Evolutionary conservation across 106 monocot species (phyloP).

Genomic region (Amphibolis antarctica): DNA sequence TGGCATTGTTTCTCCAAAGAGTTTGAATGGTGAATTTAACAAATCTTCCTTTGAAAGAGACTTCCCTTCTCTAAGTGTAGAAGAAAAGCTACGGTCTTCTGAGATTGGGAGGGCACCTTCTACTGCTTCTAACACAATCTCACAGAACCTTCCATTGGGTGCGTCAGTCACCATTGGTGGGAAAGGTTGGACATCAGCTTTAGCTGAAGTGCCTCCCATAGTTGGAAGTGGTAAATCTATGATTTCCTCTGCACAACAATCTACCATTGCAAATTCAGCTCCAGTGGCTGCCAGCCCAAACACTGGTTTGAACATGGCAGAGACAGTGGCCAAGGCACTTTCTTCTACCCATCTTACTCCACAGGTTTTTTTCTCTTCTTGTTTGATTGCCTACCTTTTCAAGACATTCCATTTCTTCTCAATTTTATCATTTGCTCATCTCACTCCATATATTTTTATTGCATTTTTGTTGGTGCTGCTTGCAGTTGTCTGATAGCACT

Average conservation of each 20-base stretch:
- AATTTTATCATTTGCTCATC: too few species aligned
- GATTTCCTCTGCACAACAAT: conserved; percentile 14
- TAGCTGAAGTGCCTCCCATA: conserved; percentile 46
- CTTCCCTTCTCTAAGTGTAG: conserved; percentile 63
- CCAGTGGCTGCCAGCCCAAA: conserved; percentile 11
- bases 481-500: too few species aligned
- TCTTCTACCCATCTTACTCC: conserved; percentile 19
- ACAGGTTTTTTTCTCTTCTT: conserved; percentile 22
- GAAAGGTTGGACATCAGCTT: conserved; percentile 55
- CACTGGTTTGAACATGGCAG: conserved; percentile 68
- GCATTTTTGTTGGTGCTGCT: too few species aligned
- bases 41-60: conserved; percentile 60
- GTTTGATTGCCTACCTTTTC: too few species aligned
- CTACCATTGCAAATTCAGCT: conserved; percentile 5
- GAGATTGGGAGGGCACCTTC: conserved; percentile 37
- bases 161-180: conserved; percentile 24
- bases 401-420: too few species aligned
- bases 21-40: conserved; percentile 7
- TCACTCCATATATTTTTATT: too few species aligned
- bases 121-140: conserved; percentile 16
- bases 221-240: conserved; percentile 15
- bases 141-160: conserved; percentile 34
- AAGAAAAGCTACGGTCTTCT: conserved; percentile 32
- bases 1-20: conserved; percentile 7
- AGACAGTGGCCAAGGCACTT: conserved; percentile 55